Base-by-base conservation (phyloP, 306 rosid species). In the Cucurbita argyrosperma region DNA sequence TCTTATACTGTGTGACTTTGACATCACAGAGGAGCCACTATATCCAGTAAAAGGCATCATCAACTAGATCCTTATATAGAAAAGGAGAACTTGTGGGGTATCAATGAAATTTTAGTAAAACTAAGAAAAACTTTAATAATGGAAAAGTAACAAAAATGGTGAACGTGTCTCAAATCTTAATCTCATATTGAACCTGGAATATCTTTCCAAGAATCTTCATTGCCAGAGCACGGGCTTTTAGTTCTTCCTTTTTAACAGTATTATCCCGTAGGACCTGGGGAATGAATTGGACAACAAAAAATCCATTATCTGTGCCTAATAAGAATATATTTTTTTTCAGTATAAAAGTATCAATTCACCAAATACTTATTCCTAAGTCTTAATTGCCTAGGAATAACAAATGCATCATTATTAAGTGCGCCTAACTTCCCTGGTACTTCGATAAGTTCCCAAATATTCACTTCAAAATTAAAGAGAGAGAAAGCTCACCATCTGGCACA, bases 401-500 rank as follows among this genome's bases (percentile, higher is more conserved):
- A n/a, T 13, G 37, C 14, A 47, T 43, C 39, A 11, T 68, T 5
- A 47, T 5, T 6, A 47, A 26, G 45, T 49, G 42, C 43, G 26
- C 14, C 57, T 1, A 45, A 46, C 40, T 45, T 45, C 39, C 71
- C 54, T 43, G 40, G 54, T 42, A 42, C 35, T n/a, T 42, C 11
- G 53, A 66, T 66, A 26, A 49, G 58, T 76, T 19, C 10, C 52
- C 71, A 65, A 52, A 67, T 49, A 52, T 71, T 69, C 57, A 67
- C 61, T 73, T 38, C n/a, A 35, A 1, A 7, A 54, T 30, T 30
- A 51, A 40, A 19, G 35, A 55, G 53, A 18, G 39, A 68, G 39
- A 80, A 81, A 79, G 68, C 92, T 84, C 77, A 94, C 99, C 96
- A 89, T 85, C 80, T 94, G 99, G 76, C 96, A 94, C 80, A 94